A percentile compares a stretch with the other conserved stretches of the same genome.
Evolutionary conservation across 805 yeast species (phyloP).

Genomic region (Metschnikowia noctiluminum): DNA sequence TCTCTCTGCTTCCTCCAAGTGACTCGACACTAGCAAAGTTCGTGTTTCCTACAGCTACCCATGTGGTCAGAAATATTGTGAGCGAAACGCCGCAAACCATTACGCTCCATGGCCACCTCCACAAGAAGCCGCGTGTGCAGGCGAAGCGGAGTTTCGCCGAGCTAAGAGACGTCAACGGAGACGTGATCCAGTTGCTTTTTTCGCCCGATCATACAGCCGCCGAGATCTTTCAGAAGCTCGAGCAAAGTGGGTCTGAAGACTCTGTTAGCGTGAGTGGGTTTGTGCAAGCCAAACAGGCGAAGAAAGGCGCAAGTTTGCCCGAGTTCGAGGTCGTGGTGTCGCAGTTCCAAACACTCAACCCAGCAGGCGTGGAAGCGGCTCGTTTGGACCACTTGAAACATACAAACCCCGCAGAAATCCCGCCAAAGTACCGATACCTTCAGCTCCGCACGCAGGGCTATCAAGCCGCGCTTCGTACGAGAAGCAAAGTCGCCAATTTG

Average conservation of each 20-base stretch:
- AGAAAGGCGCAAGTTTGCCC: constrained; percentile 8
- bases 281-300: constrained; percentile 33
- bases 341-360: constrained; percentile 55
- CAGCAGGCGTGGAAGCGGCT: constrained; percentile 61
- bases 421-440: constrained; percentile 76
- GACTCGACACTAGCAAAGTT: constrained; percentile 23
- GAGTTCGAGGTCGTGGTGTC: constrained; percentile 59
- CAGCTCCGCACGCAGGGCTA: constrained; percentile 64
- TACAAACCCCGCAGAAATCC: constrained; percentile 51
- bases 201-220: constrained; percentile 41
- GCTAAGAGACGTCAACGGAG: constrained; percentile 72
- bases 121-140: constrained; percentile 66
- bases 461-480: constrained; percentile 52
- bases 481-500: constrained; percentile 53
- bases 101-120: constrained; percentile 79
- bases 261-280: constrained; percentile 65
- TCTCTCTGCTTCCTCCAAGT: constrained; percentile 8
- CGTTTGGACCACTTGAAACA: constrained; percentile 61
- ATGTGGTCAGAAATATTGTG: constrained; percentile 17
- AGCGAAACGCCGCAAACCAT: constrained; percentile 25
- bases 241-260: constrained; percentile 64
- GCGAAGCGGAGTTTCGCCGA: constrained; percentile 71
- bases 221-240: constrained; percentile 37
- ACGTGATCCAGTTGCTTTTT: constrained; percentile 49
- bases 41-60: constrained; percentile 35